These are phyloP conservation scores for Backusella parvicylindrica DNA, from an alignment of 192 early-diverging fungal genomes.

Conservation along the genomic window DNA sequence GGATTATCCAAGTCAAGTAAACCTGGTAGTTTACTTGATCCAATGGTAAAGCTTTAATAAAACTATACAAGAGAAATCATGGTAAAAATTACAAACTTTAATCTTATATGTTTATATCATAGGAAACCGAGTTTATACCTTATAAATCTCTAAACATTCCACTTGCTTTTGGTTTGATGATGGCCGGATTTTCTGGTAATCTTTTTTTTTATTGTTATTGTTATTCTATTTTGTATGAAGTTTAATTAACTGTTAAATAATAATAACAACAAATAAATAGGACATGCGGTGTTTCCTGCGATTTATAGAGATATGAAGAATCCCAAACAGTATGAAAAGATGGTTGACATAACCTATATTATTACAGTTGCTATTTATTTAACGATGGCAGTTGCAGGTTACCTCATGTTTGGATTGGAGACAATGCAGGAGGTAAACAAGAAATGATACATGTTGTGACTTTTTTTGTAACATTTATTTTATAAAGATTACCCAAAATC, in stretches of 20 bases:
- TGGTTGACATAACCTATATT: conserved; percentile 57
- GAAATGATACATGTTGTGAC: not conserved
- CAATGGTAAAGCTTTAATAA: conserved; percentile 21
- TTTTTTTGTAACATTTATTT: conserved; percentile 11
- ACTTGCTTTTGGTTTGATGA: conserved; percentile 51
- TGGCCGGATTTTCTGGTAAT: conserved; percentile 51
- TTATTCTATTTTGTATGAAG: not conserved
- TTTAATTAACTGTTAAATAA: not conserved
- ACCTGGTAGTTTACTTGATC: conserved; percentile 57
- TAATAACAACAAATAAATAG: not conserved
- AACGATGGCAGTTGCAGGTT: conserved; percentile 51
- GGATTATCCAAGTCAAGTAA: conserved; percentile 41
- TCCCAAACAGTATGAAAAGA: conserved; percentile 41
- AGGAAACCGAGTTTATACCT: conserved; percentile 18
- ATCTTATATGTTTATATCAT: not conserved
- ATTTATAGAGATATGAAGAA: conserved; percentile 65
- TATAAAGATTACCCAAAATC: conserved; percentile 62
- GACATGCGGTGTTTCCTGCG: conserved; percentile 66
- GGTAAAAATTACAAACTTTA: not conserved
- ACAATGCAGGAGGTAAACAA: conserved; percentile 53
- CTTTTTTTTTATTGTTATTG: not conserved
- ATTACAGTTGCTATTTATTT: conserved; percentile 49
- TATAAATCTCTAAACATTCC: conserved; percentile 23
- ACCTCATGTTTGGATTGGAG: conserved; percentile 66
- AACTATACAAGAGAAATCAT: not conserved